These are phyloP conservation scores for Nicotiana paniculata DNA, from an alignment of 257 asterid genomes.

Conservation along the genomic window DNA sequence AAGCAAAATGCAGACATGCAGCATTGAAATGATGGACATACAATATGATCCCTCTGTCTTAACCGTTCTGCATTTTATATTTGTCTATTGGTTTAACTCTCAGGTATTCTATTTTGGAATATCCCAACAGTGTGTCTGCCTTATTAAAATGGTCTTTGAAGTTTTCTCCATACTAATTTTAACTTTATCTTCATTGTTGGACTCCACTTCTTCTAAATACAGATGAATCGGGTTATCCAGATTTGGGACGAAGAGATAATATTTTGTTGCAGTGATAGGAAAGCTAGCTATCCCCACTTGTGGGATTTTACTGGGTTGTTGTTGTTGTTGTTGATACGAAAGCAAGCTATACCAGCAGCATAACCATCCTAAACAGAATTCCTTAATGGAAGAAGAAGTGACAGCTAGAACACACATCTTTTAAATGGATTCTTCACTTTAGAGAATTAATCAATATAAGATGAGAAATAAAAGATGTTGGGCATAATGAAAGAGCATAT, in stretches of 20 bases:
- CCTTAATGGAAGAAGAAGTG: not conserved
- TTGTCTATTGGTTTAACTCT: not conserved
- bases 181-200: no score
- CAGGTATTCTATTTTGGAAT: no score
- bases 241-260: not conserved
- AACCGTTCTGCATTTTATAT: not conserved
- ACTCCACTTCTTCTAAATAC: no score
- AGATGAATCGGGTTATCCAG: not conserved
- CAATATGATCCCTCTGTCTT: not conserved
- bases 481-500: not conserved
- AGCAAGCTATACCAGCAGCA: not conserved
- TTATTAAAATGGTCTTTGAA: not conserved
- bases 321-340: no score
- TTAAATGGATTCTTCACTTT: no score
- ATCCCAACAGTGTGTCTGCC: not conserved
- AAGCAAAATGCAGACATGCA: not conserved
- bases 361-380: not conserved
- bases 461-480: no score
- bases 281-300: not conserved
- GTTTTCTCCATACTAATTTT: not conserved
- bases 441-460: no score
- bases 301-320: no score
- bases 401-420: not conserved
- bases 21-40: not conserved
- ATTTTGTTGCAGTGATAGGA: not conserved